Evolutionary conservation across 495 filamentous ascomycete genomes (phyloP).

Genomic region (Ramalina peruviana): DNA sequence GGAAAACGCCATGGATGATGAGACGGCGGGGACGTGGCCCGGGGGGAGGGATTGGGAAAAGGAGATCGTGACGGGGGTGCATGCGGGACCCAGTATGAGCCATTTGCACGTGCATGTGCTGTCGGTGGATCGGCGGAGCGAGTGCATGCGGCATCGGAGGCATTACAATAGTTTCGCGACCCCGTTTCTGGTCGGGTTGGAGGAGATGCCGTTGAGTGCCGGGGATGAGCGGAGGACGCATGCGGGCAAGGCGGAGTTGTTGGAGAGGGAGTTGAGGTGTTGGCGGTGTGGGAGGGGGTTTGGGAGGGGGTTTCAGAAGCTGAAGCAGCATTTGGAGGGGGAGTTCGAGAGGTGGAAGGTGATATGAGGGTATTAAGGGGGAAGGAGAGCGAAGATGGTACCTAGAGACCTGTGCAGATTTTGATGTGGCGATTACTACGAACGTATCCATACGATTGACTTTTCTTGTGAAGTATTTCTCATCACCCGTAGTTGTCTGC

Average conservation of each 20-base stretch:
- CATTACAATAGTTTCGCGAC: constrained; percentile 91
- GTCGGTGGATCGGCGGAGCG: constrained; percentile 55
- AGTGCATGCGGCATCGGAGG: constrained; percentile 60
- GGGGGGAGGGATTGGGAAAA: constrained; percentile 60
- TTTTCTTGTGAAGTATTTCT: too few relatives aligned
- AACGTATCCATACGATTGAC: too few relatives aligned
- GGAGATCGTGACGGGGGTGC: constrained; percentile 68
- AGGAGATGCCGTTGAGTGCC: constrained; percentile 58
- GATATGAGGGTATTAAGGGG: not conserved
- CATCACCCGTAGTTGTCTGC: too few relatives aligned
- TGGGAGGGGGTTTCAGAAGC: constrained; percentile 49
- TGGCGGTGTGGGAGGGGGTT: constrained; percentile 77
- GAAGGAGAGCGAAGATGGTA: not conserved
- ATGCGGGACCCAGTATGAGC: constrained; percentile 81
- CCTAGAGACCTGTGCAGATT: too few relatives aligned
- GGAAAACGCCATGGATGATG: constrained; percentile 42
- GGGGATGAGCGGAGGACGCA: constrained; percentile 43
- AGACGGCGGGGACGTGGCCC: constrained; percentile 41
- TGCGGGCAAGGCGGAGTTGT: constrained; percentile 38
- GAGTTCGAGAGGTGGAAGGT: constrained; percentile 50
- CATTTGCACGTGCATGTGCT: constrained; percentile 88
- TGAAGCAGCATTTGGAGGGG: constrained; percentile 67
- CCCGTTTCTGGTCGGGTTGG: constrained; percentile 70
- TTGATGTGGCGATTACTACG: too few relatives aligned
- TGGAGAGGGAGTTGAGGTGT: constrained; percentile 53